Evolutionary conservation across 257 asterid genomes (phyloP), one percentile per base, ranked within the genome.

Genomic region (Prunella vulgaris): DNA sequence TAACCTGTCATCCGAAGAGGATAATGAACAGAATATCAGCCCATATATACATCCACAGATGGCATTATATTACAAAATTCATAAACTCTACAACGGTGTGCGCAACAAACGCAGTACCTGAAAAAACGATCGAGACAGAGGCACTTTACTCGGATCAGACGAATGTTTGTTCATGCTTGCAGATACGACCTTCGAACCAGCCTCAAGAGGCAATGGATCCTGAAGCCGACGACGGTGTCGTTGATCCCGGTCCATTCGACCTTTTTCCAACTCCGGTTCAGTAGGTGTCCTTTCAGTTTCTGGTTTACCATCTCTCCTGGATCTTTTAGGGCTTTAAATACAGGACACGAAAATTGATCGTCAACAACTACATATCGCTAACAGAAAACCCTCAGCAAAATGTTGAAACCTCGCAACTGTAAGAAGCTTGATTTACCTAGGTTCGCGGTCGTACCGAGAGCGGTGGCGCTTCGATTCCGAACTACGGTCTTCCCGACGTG

Each of bases 291-390:
- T 84, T 72, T 87, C 97, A 59, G 78, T 79, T 74, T 78, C 88
- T 30, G 77, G 83, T 79, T 84, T 87, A 63, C 83, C 93, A 79
- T 90, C 96, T 69, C 88, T 81, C 81, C 95, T 81, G 62, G 82
- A 88, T 84, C 95, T 87, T 88, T 90, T 93, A 37, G 96, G 97
- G 84, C 99, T 93, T 74, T 38, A 40, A 74, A 62, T 37, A 79
- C 48, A 9, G 51, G 71, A 66, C 33, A 65, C 2, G 25, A 69
- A 49, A 78, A 69, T 40, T 20, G 35, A 28, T 28, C 78, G 71
- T 65, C 58, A 46, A 22, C 4, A 35, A 44, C 9, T 32, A 28
- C 46, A 22, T 13, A 15, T 14, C 9, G 42, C 38, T 10, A 46
- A 20, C 51, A 42, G 28, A 22, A 20, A 61, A 66, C 32, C 24